Evolutionary conservation across 805 yeast species (phyloP), one percentile per base, ranked within the genome.

Genomic region (Monosporozyma solicola): DNA sequence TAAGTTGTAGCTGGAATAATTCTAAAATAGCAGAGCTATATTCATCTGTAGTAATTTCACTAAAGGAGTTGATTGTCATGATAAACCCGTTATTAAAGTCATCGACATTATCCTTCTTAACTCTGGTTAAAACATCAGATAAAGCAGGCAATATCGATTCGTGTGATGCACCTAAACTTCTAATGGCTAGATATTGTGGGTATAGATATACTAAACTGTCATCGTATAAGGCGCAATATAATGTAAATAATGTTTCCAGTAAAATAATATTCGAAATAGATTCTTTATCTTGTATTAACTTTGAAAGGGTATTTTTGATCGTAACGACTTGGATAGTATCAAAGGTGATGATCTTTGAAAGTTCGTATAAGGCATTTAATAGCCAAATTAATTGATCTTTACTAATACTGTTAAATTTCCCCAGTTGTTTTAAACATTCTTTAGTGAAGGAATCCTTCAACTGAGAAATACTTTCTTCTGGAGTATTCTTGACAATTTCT

Each of bases 181-280:
- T 63, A 3, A 71, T 51, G 2, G 68, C 65, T 50, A 71, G 53
- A 50, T 71, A 74, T 29, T 73, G 66, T 1, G 74, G 67, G 54
- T 65, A 64, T 13, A 71, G 50, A 55, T 61, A 67, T 44, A 61
- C 67, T 9, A 66, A 44, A 5, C 59, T 56, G 7, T 53, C 57
- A 2, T 57, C 48, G 16, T 49, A 59, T 1, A 54, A 39, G 0
- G 53, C 24, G 1, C 66, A 56, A 35, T 63, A 56, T 1, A 74
- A 50, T 13, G 66, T 51, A 54, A 72, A 75, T 32, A 70, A 48
- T 20, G 60, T 60, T 2, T 54, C 56, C 31, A 67, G 57, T 2
- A 67, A 44, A 2, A 56, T 61, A 8, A 53, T 47, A 8, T 58
- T 50, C 25, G 57, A 53, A 3, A 48, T 16, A 5, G 54, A 20